Evolutionary conservation across 208 protist species (phyloP).

Genomic region (Trypanosoma conorhini): DNA sequence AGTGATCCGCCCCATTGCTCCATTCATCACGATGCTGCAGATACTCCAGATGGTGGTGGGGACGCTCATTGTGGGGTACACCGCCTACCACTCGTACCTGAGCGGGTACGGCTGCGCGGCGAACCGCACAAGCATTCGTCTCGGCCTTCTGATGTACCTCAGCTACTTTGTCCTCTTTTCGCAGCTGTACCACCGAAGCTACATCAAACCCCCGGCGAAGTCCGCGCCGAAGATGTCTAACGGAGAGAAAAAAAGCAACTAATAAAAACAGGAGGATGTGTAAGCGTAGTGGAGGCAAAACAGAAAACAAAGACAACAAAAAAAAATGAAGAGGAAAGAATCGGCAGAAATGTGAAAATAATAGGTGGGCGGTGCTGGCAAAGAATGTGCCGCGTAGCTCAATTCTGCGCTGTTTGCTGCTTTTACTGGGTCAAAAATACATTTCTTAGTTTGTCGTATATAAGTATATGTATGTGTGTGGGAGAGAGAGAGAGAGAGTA

Average conservation of each 20-base stretch:
- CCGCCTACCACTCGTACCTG: slow-evolving; percentile 31
- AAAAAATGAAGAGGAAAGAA: slow-evolving; percentile 13
- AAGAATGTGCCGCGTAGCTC: no score
- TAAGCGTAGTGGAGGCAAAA: background rate
- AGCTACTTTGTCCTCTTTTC: slow-evolving; percentile 91
- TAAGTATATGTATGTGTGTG: background rate
- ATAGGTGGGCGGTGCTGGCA: slow-evolving; percentile 7
- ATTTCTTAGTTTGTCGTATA: background rate
- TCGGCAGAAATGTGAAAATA: slow-evolving; percentile 8
- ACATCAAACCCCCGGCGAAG: slow-evolving; percentile 35
- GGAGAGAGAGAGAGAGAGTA: background rate
- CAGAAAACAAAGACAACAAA: slow-evolving; percentile 17
- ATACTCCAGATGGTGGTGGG: slow-evolving; percentile 93
- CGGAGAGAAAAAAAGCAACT: slow-evolving; percentile 28
- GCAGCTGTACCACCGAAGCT: slow-evolving; percentile 82
- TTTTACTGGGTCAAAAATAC: no score
- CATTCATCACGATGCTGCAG: slow-evolving; percentile 84
- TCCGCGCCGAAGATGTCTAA: background rate
- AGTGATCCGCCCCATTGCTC: slow-evolving; percentile 65
- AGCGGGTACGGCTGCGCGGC: slow-evolving; percentile 36
- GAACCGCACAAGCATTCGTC: slow-evolving; percentile 38
- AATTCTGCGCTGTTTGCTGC: slow-evolving; percentile 10
- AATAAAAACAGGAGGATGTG: slow-evolving; percentile 14
- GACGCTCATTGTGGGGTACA: slow-evolving; percentile 62
- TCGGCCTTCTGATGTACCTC: slow-evolving; percentile 89